Conservation (phyloP, 2,329 filamentous ascomycete species). For the Botrytis paeoniae region DNA sequence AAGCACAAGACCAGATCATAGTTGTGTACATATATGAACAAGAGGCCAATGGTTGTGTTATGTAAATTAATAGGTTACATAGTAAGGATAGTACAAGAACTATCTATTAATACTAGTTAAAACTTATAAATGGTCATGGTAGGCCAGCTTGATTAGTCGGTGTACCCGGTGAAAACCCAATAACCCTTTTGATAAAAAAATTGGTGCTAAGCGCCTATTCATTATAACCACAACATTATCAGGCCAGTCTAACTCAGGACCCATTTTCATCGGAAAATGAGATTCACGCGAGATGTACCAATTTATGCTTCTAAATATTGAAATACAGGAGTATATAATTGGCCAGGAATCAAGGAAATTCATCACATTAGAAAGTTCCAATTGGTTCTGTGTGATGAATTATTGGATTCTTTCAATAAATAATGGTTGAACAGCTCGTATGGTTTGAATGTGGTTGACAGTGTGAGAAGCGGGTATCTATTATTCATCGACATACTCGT, state of each 20-base stretch:
- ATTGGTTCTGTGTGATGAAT: no score
- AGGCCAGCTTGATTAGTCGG: neutral
- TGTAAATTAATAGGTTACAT: neutral
- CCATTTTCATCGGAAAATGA: neutral
- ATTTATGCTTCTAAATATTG: no score
- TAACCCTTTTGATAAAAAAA: neutral
- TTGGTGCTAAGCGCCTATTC: neutral
- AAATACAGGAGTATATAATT: neutral
- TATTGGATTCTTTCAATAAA: neutral
- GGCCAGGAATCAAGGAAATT: neutral
- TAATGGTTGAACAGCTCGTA: neutral
- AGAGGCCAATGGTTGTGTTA: neutral
- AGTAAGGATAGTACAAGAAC: neutral
- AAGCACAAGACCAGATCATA: neutral
- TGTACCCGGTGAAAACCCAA: neutral
- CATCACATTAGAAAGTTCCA: neutral
- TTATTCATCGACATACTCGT: neutral
- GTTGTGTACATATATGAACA: neutral
- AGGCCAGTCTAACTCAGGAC: neutral
- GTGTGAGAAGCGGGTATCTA: conserved; percentile 10
- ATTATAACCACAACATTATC: neutral
- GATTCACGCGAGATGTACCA: neutral
- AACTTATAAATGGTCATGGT: neutral
- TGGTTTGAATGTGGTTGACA: neutral
- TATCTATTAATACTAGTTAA: neutral